Base-by-base conservation (phyloP, 2,329 filamentous ascomycete genomes). In the Pseudogymnoascus sp. region DNA sequence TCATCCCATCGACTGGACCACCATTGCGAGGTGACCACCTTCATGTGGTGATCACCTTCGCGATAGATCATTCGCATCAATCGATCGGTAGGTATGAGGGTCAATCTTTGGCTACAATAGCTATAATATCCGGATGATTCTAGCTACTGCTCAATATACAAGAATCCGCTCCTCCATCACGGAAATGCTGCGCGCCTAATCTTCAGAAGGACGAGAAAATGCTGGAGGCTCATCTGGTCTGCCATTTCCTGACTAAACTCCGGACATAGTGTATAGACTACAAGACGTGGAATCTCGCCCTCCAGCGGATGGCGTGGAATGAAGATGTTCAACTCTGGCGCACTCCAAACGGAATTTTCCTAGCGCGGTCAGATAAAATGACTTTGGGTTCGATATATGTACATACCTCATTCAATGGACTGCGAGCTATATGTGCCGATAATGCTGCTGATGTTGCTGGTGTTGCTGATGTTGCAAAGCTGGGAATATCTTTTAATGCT, bases 261-360 rank as follows among this genome's bases (percentile, higher is more conserved):
- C 10, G 41, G 37, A 40, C 16, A 33, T 24, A 61, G 31, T 37
- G 53, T 19, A n/a, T 31, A 22, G 19, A 61, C 53, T 26, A 43
- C 62, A 33, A 62, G 53, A 24, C 43, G 31, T 59, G 60, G 60
- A 53, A 61, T 61, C 35, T 65, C 62, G 59, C 41, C 60, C 33
- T 64, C 40, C 22, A 65, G 37, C 16, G 62, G 64, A 64, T 65
- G 56, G 62, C 62, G 62, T 35, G 53, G 62, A 61, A 64, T 61
- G 37, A 64, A 64, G 40, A 65, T 60, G 41, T 46, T n/a, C 28
- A 65, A 50, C 53, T 65, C 61, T 16, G 35, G 62, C 6, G 59
- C 31, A 35, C 31, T 59, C 59, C 33, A 64, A 26, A 43, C 19
- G 24, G 4, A 38, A 38, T 40, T 16, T 40, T 40, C n/a, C 37